A percentile compares a stretch with the other conserved stretches of the same genome.
Evolutionary conservation across 495 filamentous ascomycete genomes (phyloP).

Genomic region (Penicillium riverlandense): DNA sequence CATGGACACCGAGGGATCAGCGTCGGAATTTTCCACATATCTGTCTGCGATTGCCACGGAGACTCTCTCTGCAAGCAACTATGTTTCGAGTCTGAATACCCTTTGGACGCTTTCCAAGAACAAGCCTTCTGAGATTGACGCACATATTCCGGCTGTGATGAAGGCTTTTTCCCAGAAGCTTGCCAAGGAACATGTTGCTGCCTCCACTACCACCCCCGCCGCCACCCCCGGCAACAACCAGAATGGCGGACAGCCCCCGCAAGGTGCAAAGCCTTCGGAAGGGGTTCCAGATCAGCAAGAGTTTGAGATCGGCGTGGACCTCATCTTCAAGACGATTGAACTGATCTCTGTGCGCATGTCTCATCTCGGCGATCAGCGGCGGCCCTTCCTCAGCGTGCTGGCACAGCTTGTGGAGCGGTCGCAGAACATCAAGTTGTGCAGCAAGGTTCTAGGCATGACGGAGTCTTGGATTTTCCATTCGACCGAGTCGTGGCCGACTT

Average conservation of each 20-base stretch:
- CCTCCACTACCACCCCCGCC: conserved; percentile 35
- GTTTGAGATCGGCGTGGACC: conserved; percentile 71
- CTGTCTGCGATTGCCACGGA: conserved; percentile 78
- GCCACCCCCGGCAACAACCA: conserved; percentile 15
- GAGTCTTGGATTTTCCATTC: conserved; percentile 92
- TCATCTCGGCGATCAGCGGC: conserved; percentile 80
- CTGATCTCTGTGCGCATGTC: conserved; percentile 88
- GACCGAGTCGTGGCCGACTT: conserved; percentile 84
- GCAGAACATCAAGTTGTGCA: conserved; percentile 71
- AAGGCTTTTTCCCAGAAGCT: conserved; percentile 90
- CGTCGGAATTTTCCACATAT: conserved; percentile 75
- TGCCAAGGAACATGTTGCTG: conserved; percentile 85
- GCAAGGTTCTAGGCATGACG: conserved; percentile 90
- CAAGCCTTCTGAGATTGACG: conserved; percentile 77
- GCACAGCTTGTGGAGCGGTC: conserved; percentile 95
- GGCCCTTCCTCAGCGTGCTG: conserved; percentile 89
- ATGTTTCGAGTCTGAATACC: conserved; percentile 81
- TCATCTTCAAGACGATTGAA: conserved; percentile 92
- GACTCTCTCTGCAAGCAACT: conserved; percentile 64
- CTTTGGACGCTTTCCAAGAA: conserved; percentile 84
- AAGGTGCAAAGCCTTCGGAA: conserved; percentile 40
- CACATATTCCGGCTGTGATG: conserved; percentile 82
- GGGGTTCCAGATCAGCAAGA: conserved; percentile 66
- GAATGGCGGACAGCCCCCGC: conserved; percentile 23
- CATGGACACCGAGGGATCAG: conserved; percentile 67